phyloP scores from a whole-genome alignment of 1,284 basidiomycete species.

The Sporisorium scitamineum region DNA sequence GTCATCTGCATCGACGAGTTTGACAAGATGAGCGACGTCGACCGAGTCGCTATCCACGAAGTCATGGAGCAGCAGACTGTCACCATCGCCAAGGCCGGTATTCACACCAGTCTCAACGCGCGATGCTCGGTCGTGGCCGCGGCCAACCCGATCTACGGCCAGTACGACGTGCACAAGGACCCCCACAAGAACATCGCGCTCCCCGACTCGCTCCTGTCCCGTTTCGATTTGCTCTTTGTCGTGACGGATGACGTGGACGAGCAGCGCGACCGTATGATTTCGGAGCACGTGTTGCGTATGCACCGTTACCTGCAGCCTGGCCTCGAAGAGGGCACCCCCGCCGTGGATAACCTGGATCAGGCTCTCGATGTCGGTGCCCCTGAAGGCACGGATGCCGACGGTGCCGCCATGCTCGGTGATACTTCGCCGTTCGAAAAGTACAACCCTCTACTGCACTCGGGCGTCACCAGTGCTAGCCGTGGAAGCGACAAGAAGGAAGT shows the following conservation, averaged over 20 bases:
- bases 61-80: conserved; percentile 99
- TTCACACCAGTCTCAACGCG: conserved; percentile 97
- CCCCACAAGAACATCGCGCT: conserved; percentile 98
- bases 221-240: conserved; percentile 98
- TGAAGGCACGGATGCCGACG: conserved; percentile 59
- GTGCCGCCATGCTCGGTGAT: conserved; percentile 55
- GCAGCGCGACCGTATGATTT: conserved; percentile 90
- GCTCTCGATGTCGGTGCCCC: conserved; percentile 65
- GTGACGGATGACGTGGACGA: conserved; percentile 99
- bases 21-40: conserved; percentile 99
- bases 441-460: conserved; percentile 93
- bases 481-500: conserved; percentile 77
- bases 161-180: conserved; percentile 99
- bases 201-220: conserved; percentile 96
- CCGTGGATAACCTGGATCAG: conserved; percentile 82
- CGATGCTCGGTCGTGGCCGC: conserved; percentile 97
- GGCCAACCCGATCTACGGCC: conserved; percentile 98
- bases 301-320: conserved; percentile 97
- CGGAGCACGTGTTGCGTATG: conserved; percentile 97
- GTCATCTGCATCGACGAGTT: conserved; percentile 99
- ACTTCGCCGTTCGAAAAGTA: conserved; percentile 81
- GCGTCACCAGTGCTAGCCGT: conserved; percentile 72
- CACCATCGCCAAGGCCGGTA: conserved; percentile 98
- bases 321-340: conserved; percentile 86
- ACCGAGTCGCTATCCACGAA: conserved; percentile 99